Base-by-base conservation (phyloP, 352 stramenopile genomes). In the Phytopythium montanum region DNA sequence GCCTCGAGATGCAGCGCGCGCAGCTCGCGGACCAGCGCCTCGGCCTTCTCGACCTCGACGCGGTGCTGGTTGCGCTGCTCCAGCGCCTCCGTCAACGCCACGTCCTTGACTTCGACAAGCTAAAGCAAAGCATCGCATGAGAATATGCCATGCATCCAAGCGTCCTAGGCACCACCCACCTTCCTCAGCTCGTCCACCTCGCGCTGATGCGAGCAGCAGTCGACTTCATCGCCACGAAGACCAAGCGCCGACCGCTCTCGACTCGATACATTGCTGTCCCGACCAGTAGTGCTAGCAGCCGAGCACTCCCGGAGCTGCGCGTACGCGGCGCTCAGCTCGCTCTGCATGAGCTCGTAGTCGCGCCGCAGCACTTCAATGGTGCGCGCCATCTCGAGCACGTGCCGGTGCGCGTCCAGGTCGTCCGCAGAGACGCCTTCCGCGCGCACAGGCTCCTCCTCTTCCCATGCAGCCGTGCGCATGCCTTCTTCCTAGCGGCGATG, bases 371-470 rank as follows among this genome's bases (percentile, higher is more conserved):
- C 73, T 55, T 82, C 79, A 33, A 89, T 86, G 29, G 76, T 81
- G 41, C 54, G 48, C n/a, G 75, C 75, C 77, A 89, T 89, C 45
- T 74, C 73, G 19, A 89, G 66, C 58, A 89, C 77, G 60, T 89
- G 76, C 19, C 71, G 73, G 54, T 89, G 79, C 12, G 69, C 77
- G 26, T 83, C 69, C 29, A 81, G 57, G 41, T 76, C 68, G 23
- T 71, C 62, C 8, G 66, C 33, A 13, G 60, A 41, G 21, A 56
- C 45, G 33, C 51, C 51, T 12, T 56, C 29, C 6, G 10, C 31
- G 21, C 19, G 19, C 58, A 9, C 62, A 29, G 21, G 61, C 29
- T 0, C 39, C 36, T 5, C 26, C 8, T 34, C 25, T 12, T 14
- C 4, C 45, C 25, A 19, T 16, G 45, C 23, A 23, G 45, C 45